phyloP scores from a whole-genome alignment of 352 stramenopile genomes.

The Phytophthora fragariae region DNA sequence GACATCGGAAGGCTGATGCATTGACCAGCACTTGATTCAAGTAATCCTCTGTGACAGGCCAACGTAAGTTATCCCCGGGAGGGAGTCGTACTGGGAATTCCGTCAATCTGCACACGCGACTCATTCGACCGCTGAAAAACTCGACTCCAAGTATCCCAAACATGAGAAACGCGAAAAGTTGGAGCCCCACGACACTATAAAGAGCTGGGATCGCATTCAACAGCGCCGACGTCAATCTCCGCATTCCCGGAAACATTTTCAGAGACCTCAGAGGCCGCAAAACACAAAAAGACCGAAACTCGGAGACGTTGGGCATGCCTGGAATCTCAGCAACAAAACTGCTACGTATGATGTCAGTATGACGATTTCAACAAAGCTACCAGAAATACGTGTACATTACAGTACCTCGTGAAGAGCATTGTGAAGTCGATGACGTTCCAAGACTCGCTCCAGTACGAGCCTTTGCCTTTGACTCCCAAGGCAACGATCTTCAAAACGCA shows the following conservation, averaged over 20 bases:
- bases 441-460: slow-evolving; percentile 76
- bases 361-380: background rate
- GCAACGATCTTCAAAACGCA: slow-evolving; percentile 90
- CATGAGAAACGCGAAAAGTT: slow-evolving; percentile 88
- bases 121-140: slow-evolving; percentile 81
- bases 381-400: slow-evolving; percentile 21
- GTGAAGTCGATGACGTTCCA: slow-evolving; percentile 94
- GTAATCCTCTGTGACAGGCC: slow-evolving; percentile 57
- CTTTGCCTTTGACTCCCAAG: slow-evolving; percentile 66
- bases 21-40: slow-evolving; percentile 47
- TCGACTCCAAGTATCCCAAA: slow-evolving; percentile 91
- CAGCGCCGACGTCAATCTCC: slow-evolving; percentile 72
- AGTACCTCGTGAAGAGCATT: slow-evolving; percentile 82
- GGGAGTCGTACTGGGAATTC: slow-evolving; percentile 67
- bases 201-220: slow-evolving; percentile 81
- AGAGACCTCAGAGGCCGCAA: slow-evolving; percentile 84
- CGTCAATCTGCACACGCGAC: slow-evolving; percentile 74
- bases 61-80: slow-evolving; percentile 35
- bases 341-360: background rate
- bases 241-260: slow-evolving; percentile 64
- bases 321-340: slow-evolving; percentile 57
- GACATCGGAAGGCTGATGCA: slow-evolving; percentile 42
- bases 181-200: slow-evolving; percentile 80
- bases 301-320: slow-evolving; percentile 66
- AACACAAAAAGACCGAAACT: slow-evolving; percentile 84